Base-by-base conservation (phyloP, 192 early-diverging fungal genomes). In the Globomyces pollinis-pini region DNA sequence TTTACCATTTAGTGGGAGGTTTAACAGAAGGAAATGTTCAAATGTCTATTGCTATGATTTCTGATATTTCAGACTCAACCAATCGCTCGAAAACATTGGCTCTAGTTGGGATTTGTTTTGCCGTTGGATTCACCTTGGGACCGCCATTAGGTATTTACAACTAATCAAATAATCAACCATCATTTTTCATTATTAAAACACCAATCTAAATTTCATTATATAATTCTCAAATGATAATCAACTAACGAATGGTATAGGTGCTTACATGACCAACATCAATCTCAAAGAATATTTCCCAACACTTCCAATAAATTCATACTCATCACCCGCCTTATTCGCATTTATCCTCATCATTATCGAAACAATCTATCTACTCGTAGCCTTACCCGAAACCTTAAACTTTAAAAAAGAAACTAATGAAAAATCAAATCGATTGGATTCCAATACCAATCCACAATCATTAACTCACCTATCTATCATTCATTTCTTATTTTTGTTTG, bases 21-120 rank as follows among this genome's bases (percentile, higher is more conserved):
- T 73, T 99, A 53, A 93, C 89, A 47, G 96, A 99, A 64, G 96
- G 96, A 38, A 99, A 99, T 61, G 91, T 99, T 13, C 96, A 99
- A 71, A 81, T 99, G 38, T 90, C 88, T 1, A 90, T 91, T 34
- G 93, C 96, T 0, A 92, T 96, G 65, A 93, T 99, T 36, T 88
- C 91, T 15, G 96, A 99, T 62, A 79, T 96, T 43, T 96, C 96
- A 0, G 85, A 87, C 0, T 71, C 76, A 0, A 73, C 84, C 56
- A 84, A 77, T 0, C 63, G 96, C 20, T 94, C 91, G 1, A 71
- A 71, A 18, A 88, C 88, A 29, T 70, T 99, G 78, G 93, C 96
- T 20, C 75, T 93, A 44, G 93, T 99, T 0, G 96, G 96, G 16
- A 94, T 99, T 50, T 92, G 94, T 1, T 99, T 99, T 75, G 88